phyloP scores from a whole-genome alignment of 345 rosid genomes.

The Litchi chinensis region DNA sequence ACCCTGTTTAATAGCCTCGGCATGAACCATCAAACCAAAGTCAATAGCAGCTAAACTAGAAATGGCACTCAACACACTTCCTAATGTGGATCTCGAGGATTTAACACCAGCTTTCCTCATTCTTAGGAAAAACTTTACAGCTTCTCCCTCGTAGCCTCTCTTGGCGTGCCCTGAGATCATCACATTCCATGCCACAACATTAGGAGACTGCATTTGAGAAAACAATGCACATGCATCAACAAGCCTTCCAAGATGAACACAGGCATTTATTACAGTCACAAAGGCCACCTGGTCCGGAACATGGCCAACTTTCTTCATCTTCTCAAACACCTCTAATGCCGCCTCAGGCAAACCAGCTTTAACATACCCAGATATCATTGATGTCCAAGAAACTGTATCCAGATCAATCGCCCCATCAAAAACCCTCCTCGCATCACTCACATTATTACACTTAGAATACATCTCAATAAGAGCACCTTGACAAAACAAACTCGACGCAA shows the following conservation, averaged over 20 bases:
- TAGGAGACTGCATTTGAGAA: constrained; percentile 54
- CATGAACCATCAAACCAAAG: constrained; percentile 75
- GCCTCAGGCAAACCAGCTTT: constrained; percentile 65
- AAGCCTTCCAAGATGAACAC: constrained; percentile 63
- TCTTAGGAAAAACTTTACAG: constrained; percentile 51
- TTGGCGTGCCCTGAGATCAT: constrained; percentile 91
- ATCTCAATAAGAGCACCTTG: constrained; percentile 77
- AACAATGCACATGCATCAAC: constrained; percentile 66
- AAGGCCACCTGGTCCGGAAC: constrained; percentile 73
- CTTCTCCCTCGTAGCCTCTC: constrained; percentile 61
- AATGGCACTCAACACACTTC: constrained; percentile 79
- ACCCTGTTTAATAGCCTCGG: constrained; percentile 88
- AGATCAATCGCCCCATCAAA: constrained; percentile 58
- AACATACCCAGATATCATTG: constrained; percentile 81
- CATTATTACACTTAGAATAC: constrained; percentile 68
- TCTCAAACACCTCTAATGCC: constrained; percentile 60
- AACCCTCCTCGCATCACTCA: constrained; percentile 58
- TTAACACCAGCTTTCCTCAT: constrained; percentile 71
- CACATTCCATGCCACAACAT: constrained; percentile 92
- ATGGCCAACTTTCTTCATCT: constrained; percentile 55
- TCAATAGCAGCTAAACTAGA: constrained; percentile 58
- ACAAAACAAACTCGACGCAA: constrained; percentile 57
- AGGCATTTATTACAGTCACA: constrained; percentile 66
- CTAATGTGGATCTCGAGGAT: constrained; percentile 83
- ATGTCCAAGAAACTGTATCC: constrained; percentile 86